Conservation (phyloP, 306 rosid species). For the Phaseolus lunatus region DNA sequence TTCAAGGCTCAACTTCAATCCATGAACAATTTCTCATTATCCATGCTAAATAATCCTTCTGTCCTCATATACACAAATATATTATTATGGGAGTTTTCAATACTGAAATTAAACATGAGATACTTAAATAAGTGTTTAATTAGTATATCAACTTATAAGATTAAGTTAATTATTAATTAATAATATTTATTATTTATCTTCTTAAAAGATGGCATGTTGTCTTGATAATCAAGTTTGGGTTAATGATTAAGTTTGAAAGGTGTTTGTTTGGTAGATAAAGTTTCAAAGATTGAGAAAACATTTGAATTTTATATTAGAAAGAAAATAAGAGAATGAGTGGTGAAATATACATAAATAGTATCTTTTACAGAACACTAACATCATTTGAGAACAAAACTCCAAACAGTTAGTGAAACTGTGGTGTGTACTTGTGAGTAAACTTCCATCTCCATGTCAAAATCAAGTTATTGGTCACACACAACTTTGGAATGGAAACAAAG, state of each 20-base stretch:
- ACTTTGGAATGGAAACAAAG: background rate
- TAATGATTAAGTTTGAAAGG: background rate
- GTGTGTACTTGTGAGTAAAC: background rate
- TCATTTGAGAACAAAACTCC: background rate
- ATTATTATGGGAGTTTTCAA: too few relatives aligned
- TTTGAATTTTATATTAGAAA: background rate
- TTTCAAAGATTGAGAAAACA: background rate
- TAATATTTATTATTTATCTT: background rate
- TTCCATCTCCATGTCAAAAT: slow-evolving; percentile 23
- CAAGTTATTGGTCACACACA: slow-evolving; percentile 19
- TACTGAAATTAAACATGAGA: too few relatives aligned
- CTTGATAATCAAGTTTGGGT: background rate
- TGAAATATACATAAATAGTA: background rate
- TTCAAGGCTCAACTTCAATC: slow-evolving; percentile 8
- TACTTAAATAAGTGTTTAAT: too few relatives aligned
- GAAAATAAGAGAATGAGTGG: background rate
- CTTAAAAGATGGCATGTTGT: background rate
- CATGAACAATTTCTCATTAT: background rate
- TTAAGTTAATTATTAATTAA: too few relatives aligned
- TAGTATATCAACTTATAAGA: too few relatives aligned
- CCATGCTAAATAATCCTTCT: background rate
- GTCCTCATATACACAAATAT: too few relatives aligned
- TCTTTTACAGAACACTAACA: background rate
- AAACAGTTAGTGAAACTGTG: background rate
- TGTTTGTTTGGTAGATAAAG: background rate